Evolutionary conservation across 2,329 filamentous ascomycete species (phyloP).

Genomic region (Capronia coronata): DNA sequence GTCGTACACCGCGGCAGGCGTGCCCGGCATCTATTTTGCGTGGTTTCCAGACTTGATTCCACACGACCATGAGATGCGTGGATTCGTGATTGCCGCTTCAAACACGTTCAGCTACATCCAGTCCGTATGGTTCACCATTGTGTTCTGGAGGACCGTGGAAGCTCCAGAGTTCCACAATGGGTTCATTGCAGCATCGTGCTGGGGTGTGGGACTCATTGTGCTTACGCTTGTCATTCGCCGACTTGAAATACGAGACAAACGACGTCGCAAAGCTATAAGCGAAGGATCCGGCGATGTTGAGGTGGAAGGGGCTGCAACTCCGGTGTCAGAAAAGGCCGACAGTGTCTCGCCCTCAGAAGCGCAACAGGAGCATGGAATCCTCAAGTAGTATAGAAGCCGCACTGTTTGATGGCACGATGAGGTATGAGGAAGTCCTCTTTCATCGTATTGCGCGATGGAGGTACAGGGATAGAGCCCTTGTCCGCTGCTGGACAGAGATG

Average conservation of each 20-base stretch:
- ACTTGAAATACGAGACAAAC: neutral
- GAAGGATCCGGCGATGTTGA: neutral
- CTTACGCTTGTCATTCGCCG: slow-evolving; percentile 1
- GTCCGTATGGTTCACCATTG: slow-evolving; percentile 15
- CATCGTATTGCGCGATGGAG: too few species aligned
- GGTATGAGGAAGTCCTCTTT: too few species aligned
- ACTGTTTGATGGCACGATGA: too few species aligned
- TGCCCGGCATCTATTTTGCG: slow-evolving; percentile 16
- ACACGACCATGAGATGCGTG: slow-evolving; percentile 19
- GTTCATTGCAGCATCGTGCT: neutral
- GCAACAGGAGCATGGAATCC: too few species aligned
- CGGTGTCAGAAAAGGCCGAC: neutral
- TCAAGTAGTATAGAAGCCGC: too few species aligned
- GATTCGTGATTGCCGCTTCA: slow-evolving; percentile 15
- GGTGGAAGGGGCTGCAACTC: neutral
- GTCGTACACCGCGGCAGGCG: slow-evolving; percentile 5
- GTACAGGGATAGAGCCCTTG: too few species aligned
- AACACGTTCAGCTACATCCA: slow-evolving; percentile 21
- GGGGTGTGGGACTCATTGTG: slow-evolving; percentile 1
- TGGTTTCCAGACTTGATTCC: slow-evolving; percentile 19
- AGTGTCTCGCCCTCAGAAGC: neutral
- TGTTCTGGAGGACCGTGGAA: slow-evolving; percentile 14
- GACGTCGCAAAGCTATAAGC: neutral
- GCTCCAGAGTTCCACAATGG: slow-evolving; percentile 6
- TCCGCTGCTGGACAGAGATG: too few species aligned